Evolutionary conservation across 805 yeast genomes (phyloP).

Genomic region (Nakazawaea wyomingensis): DNA sequence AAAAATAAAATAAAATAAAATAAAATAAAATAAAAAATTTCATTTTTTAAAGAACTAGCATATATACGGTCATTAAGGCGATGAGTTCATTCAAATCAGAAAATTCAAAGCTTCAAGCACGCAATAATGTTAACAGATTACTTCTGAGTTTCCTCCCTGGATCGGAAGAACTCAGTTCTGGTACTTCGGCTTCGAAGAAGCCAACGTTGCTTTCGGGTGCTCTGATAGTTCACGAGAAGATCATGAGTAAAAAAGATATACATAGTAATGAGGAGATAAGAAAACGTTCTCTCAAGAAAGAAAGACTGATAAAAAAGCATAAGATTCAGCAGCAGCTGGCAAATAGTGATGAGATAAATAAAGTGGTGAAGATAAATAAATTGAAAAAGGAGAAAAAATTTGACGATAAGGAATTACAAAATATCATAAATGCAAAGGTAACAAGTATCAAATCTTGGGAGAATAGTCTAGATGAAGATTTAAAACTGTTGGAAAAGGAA

Average conservation of each 20-base stretch:
- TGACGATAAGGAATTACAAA: constrained; percentile 32
- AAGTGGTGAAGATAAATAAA: constrained; percentile 32
- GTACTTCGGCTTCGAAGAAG: constrained; percentile 10
- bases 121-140: constrained; percentile 17
- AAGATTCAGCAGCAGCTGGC: constrained; percentile 2
- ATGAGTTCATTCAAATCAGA: constrained; percentile 10
- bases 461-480: constrained; percentile 30
- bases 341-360: constrained; percentile 25
- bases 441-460: constrained; percentile 37
- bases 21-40: neutral
- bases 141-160: constrained; percentile 23
- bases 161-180: constrained; percentile 6
- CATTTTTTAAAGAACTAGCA: neutral
- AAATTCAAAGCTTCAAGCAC: constrained; percentile 10
- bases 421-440: constrained; percentile 31
- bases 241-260: constrained; percentile 12
- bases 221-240: constrained; percentile 17
- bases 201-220: constrained; percentile 21
- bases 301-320: constrained; percentile 19
- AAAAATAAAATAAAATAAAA: neutral
- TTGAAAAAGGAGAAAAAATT: constrained; percentile 36
- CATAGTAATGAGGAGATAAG: constrained; percentile 16
- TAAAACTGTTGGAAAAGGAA: constrained; percentile 35
- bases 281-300: constrained; percentile 14
- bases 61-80: neutral